Evolutionary conservation across 441 rosid species (phyloP).

Genomic region (Adansonia grandidieri): DNA sequence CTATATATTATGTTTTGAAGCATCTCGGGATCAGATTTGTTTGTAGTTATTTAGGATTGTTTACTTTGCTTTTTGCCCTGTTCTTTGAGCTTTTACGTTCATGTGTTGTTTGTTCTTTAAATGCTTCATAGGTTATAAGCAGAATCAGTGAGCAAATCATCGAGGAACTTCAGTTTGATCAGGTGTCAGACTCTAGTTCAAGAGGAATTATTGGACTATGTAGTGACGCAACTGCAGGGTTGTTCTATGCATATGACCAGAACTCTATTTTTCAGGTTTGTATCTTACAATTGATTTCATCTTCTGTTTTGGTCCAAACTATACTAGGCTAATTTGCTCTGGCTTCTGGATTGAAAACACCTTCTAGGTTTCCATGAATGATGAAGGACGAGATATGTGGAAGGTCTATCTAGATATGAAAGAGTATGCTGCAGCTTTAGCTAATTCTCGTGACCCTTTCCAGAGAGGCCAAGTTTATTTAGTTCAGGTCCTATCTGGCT

Average conservation of each 20-base stretch:
- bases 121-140: constrained; percentile 77
- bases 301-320: constrained; percentile 26
- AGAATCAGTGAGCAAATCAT: constrained; percentile 94
- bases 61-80: constrained; percentile 12
- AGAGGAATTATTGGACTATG: constrained; percentile 93
- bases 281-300: constrained; percentile 26
- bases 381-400: constrained; percentile 99
- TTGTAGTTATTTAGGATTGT: constrained; percentile 11
- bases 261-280: constrained; percentile 93
- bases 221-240: constrained; percentile 96
- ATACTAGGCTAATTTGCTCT: constrained; percentile 24
- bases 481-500: constrained; percentile 71
- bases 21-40: constrained; percentile 4
- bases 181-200: constrained; percentile 77
- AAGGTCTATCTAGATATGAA: constrained; percentile 96
- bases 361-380: constrained; percentile 87
- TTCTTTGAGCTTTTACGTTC: constrained; percentile 17
- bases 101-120: constrained; percentile 30
- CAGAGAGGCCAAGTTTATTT: constrained; percentile 98
- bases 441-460: constrained; percentile 83
- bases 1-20: constrained; percentile 19
- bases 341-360: constrained; percentile 34
- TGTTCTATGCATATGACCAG: constrained; percentile 97
- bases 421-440: constrained; percentile 95
- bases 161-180: constrained; percentile 98